phyloP scores from a whole-genome alignment of 371 early-diverging fungal genomes.

The Haplosporangium sp. region DNA sequence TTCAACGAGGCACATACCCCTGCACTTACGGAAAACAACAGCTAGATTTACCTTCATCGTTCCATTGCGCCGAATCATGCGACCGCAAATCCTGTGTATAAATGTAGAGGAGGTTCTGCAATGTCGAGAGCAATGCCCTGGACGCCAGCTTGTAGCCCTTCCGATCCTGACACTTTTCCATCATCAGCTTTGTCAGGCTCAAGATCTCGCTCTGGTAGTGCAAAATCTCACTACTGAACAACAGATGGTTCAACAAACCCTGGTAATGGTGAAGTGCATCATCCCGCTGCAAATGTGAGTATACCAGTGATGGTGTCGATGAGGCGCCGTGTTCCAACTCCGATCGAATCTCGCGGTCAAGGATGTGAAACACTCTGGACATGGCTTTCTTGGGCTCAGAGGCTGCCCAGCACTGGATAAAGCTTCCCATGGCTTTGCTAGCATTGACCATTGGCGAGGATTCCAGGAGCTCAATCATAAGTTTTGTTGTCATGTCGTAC shows the following conservation, averaged over 20 bases:
- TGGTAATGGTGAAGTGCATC: slow-evolving; percentile 85
- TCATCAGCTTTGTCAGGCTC: slow-evolving; percentile 61
- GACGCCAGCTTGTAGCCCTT: slow-evolving; percentile 81
- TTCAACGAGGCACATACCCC: no score
- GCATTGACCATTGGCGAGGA: slow-evolving; percentile 76
- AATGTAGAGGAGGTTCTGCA: slow-evolving; percentile 60
- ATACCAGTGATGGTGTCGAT: slow-evolving; percentile 63
- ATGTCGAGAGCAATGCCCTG: slow-evolving; percentile 62
- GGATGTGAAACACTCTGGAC: slow-evolving; percentile 69
- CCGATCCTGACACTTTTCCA: slow-evolving; percentile 69
- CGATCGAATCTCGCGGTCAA: slow-evolving; percentile 64
- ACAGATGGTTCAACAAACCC: slow-evolving; percentile 66
- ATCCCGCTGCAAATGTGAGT: slow-evolving; percentile 74
- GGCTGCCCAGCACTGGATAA: slow-evolving; percentile 31
- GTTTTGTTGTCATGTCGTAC: slow-evolving; percentile 68
- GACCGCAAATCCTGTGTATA: slow-evolving; percentile 60
- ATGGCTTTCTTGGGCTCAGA: slow-evolving; percentile 66
- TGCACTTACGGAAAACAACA: neutral
- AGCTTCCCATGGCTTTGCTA: slow-evolving; percentile 68
- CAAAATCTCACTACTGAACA: slow-evolving; percentile 63
- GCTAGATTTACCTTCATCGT: slow-evolving; percentile 57
- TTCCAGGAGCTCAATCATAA: slow-evolving; percentile 70
- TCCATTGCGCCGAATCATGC: slow-evolving; percentile 63
- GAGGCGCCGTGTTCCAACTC: slow-evolving; percentile 82
- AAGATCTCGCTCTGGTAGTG: slow-evolving; percentile 64